Conservation (phyloP, 441 rosid genomes). For the Hura crepitans region DNA sequence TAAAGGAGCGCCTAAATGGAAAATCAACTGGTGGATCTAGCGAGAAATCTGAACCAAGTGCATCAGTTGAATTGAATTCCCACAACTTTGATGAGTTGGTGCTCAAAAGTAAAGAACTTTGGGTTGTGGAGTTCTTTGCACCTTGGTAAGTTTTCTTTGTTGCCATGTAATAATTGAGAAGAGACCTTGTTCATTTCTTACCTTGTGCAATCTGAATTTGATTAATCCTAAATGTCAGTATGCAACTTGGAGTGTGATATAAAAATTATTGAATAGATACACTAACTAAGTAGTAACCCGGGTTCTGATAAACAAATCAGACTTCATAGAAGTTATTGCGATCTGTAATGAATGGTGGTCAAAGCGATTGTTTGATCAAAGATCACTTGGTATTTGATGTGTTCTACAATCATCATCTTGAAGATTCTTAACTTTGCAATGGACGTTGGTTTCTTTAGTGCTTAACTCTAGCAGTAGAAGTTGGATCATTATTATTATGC, state of each 20-base stretch:
- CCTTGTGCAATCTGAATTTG: background rate
- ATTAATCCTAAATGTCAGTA: background rate
- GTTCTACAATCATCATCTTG: background rate
- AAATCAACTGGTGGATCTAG: conserved; percentile 74
- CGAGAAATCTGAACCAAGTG: conserved; percentile 76
- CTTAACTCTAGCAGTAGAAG: background rate
- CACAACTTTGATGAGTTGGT: conserved; percentile 88
- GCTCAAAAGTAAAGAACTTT: conserved; percentile 85
- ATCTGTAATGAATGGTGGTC: background rate
- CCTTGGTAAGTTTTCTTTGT: conserved; percentile 66
- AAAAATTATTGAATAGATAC: background rate
- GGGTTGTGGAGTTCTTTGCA: conserved; percentile 97
- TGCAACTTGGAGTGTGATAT: background rate
- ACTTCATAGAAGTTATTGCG: background rate
- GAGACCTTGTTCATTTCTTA: background rate
- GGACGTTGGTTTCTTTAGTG: background rate
- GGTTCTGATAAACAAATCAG: background rate
- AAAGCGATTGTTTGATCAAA: background rate
- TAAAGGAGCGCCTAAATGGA: conserved; percentile 84
- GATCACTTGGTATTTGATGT: background rate
- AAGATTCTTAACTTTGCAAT: background rate
- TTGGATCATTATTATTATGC: background rate
- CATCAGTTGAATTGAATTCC: conserved; percentile 72
- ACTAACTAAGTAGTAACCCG: background rate
- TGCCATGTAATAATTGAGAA: background rate